phyloP scores from a whole-genome alignment of 805 yeast genomes.

The Kregervanrija fluxuum region DNA sequence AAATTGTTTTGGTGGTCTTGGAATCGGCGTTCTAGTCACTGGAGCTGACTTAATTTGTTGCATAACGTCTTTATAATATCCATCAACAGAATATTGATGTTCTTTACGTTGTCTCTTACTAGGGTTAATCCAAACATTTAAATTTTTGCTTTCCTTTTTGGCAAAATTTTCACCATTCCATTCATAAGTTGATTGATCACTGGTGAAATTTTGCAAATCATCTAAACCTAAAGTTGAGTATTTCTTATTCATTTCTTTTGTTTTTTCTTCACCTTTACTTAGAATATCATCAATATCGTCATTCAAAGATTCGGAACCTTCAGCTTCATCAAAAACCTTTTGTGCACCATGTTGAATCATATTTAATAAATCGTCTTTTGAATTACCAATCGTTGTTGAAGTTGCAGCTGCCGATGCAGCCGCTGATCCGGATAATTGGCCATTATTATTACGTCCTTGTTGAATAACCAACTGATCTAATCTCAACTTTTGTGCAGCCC shows the following conservation, averaged over 20 bases:
- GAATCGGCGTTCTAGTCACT: constrained; percentile 30
- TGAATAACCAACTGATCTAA: constrained; percentile 93
- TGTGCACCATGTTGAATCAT: constrained; percentile 98
- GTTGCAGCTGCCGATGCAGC: too few species aligned
- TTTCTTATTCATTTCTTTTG: constrained; percentile 70
- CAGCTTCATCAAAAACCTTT: constrained; percentile 58
- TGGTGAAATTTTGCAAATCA: constrained; percentile 85
- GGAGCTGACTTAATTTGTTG: constrained; percentile 32
- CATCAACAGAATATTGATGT: constrained; percentile 70
- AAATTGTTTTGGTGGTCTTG: constrained; percentile 58
- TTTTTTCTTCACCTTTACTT: constrained; percentile 73
- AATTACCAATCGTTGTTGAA: constrained; percentile 38
- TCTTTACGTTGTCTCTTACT: constrained; percentile 71
- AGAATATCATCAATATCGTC: constrained; percentile 71
- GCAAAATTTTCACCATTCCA: constrained; percentile 94
- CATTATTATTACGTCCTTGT: constrained; percentile 60
- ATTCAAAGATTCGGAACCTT: constrained; percentile 26
- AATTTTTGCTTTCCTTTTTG: constrained; percentile 37
- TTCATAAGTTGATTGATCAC: constrained; percentile 80
- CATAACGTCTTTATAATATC: constrained; percentile 66
- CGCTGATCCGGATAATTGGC: neutral
- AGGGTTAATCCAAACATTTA: constrained; percentile 64
- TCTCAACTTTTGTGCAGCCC: constrained; percentile 91
- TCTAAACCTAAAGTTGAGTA: constrained; percentile 85
- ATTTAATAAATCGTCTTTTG: constrained; percentile 78